Evolutionary conservation across 148 eudicot species (phyloP).

Genomic region (Rhododendron henanense): DNA sequence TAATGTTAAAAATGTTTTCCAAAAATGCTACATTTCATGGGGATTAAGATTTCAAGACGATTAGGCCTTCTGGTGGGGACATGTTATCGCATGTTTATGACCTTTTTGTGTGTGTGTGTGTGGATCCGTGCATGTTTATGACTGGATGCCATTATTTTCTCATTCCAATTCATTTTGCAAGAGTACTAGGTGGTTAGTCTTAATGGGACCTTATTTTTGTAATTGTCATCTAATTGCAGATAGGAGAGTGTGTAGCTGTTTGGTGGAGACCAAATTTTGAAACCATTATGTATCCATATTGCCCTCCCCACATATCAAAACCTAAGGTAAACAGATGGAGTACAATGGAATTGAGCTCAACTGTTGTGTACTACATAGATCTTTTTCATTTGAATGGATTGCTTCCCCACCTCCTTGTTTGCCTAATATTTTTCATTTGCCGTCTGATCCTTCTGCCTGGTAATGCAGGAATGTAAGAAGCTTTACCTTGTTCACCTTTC

Average conservation of each 20-base stretch:
- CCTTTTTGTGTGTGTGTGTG: too few species aligned
- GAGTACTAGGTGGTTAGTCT: not conserved
- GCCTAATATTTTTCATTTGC: not conserved
- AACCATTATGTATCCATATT: constrained; percentile 67
- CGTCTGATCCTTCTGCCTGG: not conserved
- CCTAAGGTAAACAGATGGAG: constrained; percentile 52
- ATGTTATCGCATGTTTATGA: not conserved
- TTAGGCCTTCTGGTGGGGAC: not conserved
- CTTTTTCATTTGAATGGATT: not conserved
- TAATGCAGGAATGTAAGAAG: constrained; percentile 89
- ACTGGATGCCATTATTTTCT: constrained; percentile 4
- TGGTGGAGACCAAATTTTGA: constrained; percentile 93
- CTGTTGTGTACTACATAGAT: not conserved
- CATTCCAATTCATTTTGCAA: not conserved
- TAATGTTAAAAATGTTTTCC: not conserved
- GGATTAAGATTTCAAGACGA: too few species aligned
- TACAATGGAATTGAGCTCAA: not conserved
- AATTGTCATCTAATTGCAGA: constrained; percentile 33
- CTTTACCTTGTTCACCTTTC: constrained; percentile 81
- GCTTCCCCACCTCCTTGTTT: not conserved
- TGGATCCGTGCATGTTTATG: not conserved
- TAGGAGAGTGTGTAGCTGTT: constrained; percentile 76
- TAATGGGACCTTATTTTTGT: not conserved
- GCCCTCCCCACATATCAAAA: constrained; percentile 73
- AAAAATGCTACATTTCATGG: not conserved